Evolutionary conservation across 1,284 basidiomycete species (phyloP).

Genomic region (Rhodotorula glutinis): DNA sequence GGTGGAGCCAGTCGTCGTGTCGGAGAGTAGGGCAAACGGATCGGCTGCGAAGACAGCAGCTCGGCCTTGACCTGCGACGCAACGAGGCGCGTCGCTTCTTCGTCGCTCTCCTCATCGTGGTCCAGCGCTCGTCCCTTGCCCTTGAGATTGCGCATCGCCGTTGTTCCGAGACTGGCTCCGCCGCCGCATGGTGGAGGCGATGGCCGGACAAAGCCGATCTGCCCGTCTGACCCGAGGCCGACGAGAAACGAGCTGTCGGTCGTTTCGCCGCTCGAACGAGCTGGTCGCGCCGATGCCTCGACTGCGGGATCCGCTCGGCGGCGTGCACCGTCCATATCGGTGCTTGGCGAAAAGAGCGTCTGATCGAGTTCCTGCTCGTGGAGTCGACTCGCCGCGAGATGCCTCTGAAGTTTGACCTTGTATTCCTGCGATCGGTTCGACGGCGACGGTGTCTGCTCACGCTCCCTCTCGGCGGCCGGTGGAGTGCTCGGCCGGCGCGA

Average conservation of each 20-base stretch:
- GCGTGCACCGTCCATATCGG: too few relatives aligned
- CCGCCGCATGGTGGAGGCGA: background rate
- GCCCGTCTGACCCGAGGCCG: conserved; percentile 4
- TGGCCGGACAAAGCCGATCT: background rate
- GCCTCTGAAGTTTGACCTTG: background rate
- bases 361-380: background rate
- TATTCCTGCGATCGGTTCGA: background rate
- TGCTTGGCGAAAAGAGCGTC: background rate
- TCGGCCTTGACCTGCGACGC: background rate
- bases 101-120: background rate
- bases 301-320: too few relatives aligned
- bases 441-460: background rate
- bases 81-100: background rate
- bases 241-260: conserved; percentile 1
- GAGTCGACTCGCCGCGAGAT: background rate
- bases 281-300: background rate
- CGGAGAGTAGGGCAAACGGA: too few relatives aligned
- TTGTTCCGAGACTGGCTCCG: too few relatives aligned
- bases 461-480: background rate
- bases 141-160: too few relatives aligned
- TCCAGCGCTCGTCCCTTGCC: background rate
- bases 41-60: background rate
- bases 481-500: background rate
- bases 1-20: too few relatives aligned
- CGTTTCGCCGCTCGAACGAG: background rate